Evolutionary conservation across 2,329 filamentous ascomycete genomes (phyloP), one percentile per base, ranked within the genome.

Genomic region (Arthrobotrys musiformis): DNA sequence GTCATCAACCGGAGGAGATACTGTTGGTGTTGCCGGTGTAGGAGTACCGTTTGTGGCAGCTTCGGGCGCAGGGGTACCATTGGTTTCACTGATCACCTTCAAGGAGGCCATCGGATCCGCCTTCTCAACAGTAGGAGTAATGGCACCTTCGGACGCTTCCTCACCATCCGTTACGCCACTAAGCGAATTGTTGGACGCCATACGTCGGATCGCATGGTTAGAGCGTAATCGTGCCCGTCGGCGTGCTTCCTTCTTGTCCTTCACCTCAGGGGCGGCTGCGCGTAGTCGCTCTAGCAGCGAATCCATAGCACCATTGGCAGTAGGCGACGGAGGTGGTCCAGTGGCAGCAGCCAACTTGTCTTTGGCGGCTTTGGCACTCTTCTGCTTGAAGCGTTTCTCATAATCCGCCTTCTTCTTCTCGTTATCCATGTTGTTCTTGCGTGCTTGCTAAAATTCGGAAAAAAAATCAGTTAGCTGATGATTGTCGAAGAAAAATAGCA

Each of bases 211-310:
- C 33, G 58, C 61, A 56, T 70, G 70, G 6, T 48, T 69, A 22
- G 73, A 75, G 30, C 70, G 78, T 42, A 98, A 88, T 67, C 94
- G 88, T 42, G 94, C 93, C 79, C 94, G 89, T 73, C 94, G 89
- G 79, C 95, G 90, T 80, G 93, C 90, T 83, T 98, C 95, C 82
- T 94, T 89, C 83, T 96, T 92, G 83, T 97, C 94, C 83, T 92
- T 88, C 28, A 92, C 89, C 85, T 97, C 93, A 30, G 95, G 94
- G 69, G 94, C 94, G 0, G 95, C 95, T 69, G 93, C 94, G 72
- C 95, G 91, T 69, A 99, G 86, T 84, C 98, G 98, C 88, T 97
- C 93, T 58, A 99, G 89, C 24, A 99, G 86, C 44, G 92, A 93
- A 85, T 99, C 95, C 94, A 99, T 98, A 63, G 94, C 95, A 66